phyloP scores from a whole-genome alignment of 805 yeast species.

The Candida corydali region DNA sequence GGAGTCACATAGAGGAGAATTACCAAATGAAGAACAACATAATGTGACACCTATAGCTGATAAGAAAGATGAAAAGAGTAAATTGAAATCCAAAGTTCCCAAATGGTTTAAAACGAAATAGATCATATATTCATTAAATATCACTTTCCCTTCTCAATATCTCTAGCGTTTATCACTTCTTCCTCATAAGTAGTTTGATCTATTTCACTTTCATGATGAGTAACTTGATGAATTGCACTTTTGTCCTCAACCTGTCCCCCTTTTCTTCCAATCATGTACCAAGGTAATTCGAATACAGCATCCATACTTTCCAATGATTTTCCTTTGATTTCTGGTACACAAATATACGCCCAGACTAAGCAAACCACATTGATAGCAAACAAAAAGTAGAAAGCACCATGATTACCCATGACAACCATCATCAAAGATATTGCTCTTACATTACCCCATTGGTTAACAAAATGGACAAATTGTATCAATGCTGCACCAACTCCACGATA shows the following conservation, averaged over 20 bases:
- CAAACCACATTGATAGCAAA: slow-evolving; percentile 37
- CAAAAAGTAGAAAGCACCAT: slow-evolving; percentile 50
- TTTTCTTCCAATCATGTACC: slow-evolving; percentile 54
- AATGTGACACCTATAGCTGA: background rate
- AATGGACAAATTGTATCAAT: slow-evolving; percentile 49
- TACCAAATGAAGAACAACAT: slow-evolving; percentile 30
- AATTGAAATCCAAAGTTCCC: slow-evolving; percentile 13
- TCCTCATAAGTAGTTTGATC: too few relatives aligned
- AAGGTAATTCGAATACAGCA: slow-evolving; percentile 45
- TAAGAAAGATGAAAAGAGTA: background rate
- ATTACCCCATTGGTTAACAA: slow-evolving; percentile 50
- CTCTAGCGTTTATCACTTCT: too few relatives aligned
- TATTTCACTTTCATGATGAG: background rate
- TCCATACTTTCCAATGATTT: slow-evolving; percentile 46
- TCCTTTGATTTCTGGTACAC: slow-evolving; percentile 46
- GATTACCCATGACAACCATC: slow-evolving; percentile 39
- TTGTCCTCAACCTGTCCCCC: slow-evolving; percentile 22
- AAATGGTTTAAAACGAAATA: slow-evolving; percentile 22
- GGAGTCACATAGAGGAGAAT: slow-evolving; percentile 26
- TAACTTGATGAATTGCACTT: slow-evolving; percentile 14
- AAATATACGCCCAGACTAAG: slow-evolving; percentile 39
- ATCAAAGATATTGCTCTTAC: slow-evolving; percentile 48
- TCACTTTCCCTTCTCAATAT: background rate
- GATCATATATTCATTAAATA: background rate
- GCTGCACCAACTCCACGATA: slow-evolving; percentile 46